These are phyloP conservation scores for Acanthamoeba quina DNA, from an alignment of 208 protist genomes.

Conservation along the genomic window DNA sequence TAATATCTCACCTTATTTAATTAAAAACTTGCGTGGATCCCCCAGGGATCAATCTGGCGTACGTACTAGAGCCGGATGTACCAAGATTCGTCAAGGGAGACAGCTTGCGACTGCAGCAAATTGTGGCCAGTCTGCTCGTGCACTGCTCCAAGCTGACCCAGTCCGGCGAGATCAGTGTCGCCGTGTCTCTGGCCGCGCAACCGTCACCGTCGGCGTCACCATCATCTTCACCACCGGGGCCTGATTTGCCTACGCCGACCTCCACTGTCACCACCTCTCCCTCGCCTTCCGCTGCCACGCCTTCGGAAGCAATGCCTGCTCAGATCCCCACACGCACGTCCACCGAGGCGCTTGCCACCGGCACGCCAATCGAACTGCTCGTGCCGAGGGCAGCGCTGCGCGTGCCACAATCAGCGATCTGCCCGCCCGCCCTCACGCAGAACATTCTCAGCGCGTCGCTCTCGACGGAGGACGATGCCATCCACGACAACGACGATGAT, in stretches of 20 bases:
- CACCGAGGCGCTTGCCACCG: not conserved
- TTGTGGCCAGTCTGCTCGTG: not conserved
- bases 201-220: no score
- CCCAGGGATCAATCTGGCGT: not conserved
- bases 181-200: not conserved
- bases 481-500: not conserved
- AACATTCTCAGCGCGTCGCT: no score
- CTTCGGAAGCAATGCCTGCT: not conserved
- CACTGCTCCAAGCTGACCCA: not conserved
- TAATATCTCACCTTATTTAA: no score
- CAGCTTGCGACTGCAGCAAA: not conserved
- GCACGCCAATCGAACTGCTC: not conserved
- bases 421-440: not conserved
- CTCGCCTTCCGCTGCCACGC: not conserved
- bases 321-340: not conserved
- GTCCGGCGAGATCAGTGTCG: not conserved
- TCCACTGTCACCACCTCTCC: not conserved
- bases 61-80: not conserved
- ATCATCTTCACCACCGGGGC: no score
- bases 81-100: not conserved
- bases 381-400: not conserved
- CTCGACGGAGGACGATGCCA: not conserved
- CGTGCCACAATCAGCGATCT: not conserved
- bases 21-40: no score
- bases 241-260: not conserved